Evolutionary conservation across 768 basidiomycete genomes (phyloP).

Genomic region (Trametes punicea): DNA sequence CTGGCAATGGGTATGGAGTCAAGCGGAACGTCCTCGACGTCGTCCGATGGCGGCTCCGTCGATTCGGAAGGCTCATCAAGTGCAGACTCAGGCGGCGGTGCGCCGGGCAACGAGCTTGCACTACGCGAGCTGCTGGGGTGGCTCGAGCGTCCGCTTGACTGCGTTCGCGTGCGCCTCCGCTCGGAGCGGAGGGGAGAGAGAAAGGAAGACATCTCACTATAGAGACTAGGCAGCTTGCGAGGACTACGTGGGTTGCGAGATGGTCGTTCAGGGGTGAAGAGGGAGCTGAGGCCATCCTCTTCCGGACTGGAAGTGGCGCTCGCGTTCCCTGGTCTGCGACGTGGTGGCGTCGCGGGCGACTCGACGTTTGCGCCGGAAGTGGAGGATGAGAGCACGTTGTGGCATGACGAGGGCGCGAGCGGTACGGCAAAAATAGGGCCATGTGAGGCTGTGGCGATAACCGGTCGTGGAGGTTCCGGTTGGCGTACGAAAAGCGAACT

Average conservation of each 20-base stretch:
- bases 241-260: conserved; percentile 10
- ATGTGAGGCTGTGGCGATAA: conserved; percentile 6
- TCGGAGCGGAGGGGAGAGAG: conserved; percentile 11
- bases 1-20: conserved; percentile 46
- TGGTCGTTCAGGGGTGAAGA: conserved; percentile 20
- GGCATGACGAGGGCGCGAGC: conserved; percentile 11
- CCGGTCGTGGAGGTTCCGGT: conserved; percentile 5
- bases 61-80: background rate
- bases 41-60: background rate
- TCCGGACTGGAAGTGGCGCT: background rate
- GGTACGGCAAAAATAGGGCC: conserved; percentile 7
- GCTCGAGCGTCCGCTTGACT: background rate
- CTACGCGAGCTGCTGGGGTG: conserved; percentile 17
- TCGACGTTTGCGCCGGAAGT: conserved; percentile 1
- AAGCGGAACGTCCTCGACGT: conserved; percentile 32
- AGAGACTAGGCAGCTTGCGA: conserved; percentile 20
- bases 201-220: conserved; percentile 7
- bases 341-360: conserved; percentile 18
- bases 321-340: background rate
- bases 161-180: conserved; percentile 6
- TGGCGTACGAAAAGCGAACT: background rate
- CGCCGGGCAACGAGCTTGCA: conserved; percentile 14
- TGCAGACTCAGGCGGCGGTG: background rate
- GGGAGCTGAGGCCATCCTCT: conserved; percentile 17
- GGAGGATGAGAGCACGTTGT: conserved; percentile 10